Conservation (phyloP, 2,329 filamentous ascomycete genomes). For the Clonostachys solani region DNA sequence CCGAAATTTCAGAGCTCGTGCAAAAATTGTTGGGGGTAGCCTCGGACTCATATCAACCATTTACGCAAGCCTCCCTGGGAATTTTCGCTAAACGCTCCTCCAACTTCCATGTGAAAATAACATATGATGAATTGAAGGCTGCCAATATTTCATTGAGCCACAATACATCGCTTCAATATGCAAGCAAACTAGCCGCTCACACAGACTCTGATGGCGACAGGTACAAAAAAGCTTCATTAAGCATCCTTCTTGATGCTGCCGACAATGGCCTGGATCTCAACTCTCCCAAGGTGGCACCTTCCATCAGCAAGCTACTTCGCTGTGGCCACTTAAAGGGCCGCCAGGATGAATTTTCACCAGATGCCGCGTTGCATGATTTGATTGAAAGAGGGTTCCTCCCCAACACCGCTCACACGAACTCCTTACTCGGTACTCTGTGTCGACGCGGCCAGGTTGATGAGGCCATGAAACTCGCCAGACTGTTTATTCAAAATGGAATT, state of each 20-base stretch:
- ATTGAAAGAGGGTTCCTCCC: conserved; percentile 56
- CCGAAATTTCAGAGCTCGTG: not conserved
- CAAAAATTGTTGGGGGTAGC: conserved; percentile 7
- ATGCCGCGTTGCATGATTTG: conserved; percentile 32
- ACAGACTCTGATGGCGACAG: conserved; percentile 37
- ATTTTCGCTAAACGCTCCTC: conserved; percentile 20
- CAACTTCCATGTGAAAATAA: conserved; percentile 18
- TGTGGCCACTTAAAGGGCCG: conserved; percentile 12
- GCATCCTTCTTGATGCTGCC: conserved; percentile 31
- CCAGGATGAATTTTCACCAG: conserved; percentile 18
- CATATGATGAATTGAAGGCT: conserved; percentile 27
- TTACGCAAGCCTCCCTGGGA: conserved; percentile 32
- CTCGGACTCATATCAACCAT: conserved; percentile 19
- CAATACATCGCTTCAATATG: conserved; percentile 43
- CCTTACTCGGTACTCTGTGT: conserved; percentile 68
- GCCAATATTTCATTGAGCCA: conserved; percentile 23
- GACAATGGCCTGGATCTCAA: conserved; percentile 38
- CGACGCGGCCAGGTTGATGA: not conserved
- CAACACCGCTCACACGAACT: conserved; percentile 59
- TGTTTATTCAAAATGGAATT: not conserved
- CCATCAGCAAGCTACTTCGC: conserved; percentile 56
- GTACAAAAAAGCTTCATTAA: conserved; percentile 24
- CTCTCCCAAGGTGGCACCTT: conserved; percentile 39
- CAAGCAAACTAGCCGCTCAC: conserved; percentile 34
- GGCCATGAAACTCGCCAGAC: conserved; percentile 1